Conservation (phyloP, 106 monocot genomes). For the Dioscorea dumetorum region DNA sequence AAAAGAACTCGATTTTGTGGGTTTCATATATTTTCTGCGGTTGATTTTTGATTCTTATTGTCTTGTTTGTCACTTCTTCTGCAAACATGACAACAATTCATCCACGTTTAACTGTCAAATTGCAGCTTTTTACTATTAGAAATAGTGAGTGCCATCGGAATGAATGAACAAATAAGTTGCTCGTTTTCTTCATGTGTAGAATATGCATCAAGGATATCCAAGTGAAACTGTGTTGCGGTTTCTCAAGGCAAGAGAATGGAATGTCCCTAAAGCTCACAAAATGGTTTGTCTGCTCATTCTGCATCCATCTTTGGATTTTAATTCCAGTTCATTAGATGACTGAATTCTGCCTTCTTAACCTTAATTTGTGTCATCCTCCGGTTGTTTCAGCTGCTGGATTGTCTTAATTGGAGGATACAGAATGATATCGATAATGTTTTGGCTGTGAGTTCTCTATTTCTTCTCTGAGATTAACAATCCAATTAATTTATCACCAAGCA, state of each 20-base stretch:
- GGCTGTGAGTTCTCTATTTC: not conserved
- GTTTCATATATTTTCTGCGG: no score
- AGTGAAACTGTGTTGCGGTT: not conserved
- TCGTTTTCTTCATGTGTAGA: not conserved
- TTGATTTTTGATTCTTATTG: no score
- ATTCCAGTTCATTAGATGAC: not conserved
- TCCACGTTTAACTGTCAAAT: no score
- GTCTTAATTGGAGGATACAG: conserved; percentile 14
- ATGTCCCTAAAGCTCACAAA: not conserved
- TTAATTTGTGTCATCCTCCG: not conserved
- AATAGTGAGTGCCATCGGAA: no score
- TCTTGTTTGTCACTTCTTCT: no score
- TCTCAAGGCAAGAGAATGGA: conserved; percentile 8
- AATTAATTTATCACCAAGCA: no score
- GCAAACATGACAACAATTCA: no score
- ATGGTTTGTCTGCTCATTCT: not conserved
- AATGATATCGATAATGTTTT: conserved; percentile 13
- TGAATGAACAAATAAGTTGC: not conserved
- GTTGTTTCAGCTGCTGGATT: conserved; percentile 1
- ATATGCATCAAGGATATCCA: conserved; percentile 7
- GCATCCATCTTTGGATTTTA: not conserved
- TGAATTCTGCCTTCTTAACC: not conserved
- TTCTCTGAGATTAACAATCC: not conserved
- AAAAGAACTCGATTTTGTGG: no score
- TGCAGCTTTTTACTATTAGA: no score